These are phyloP conservation scores for Penicillium sp. DNA, from an alignment of 2,329 filamentous ascomycete species.

Conservation along the genomic window DNA sequence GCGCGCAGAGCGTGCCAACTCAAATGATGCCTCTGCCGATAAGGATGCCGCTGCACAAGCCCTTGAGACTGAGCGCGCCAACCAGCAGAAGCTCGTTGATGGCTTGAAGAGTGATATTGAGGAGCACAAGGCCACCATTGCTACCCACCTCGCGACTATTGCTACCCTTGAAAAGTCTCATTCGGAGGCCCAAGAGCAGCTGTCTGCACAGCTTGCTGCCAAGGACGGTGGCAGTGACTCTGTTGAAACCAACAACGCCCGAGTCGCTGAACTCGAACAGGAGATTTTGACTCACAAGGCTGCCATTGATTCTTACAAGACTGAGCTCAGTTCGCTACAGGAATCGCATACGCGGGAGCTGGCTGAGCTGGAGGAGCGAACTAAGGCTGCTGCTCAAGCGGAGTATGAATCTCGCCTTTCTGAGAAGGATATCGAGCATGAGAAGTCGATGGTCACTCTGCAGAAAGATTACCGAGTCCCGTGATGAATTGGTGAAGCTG, in stretches of 20 bases:
- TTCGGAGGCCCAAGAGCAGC: conserved; percentile 58
- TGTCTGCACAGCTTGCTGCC: conserved; percentile 60
- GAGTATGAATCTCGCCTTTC: conserved; percentile 35
- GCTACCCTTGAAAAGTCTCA: conserved; percentile 70
- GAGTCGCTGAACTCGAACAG: conserved; percentile 52
- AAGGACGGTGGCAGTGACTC: conserved; percentile 54
- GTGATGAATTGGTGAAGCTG: conserved; percentile 60
- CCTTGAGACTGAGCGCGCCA: conserved; percentile 48
- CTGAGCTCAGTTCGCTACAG: conserved; percentile 50
- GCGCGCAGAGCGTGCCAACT: conserved; percentile 39
- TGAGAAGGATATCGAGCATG: conserved; percentile 56
- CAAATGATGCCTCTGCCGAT: conserved; percentile 29
- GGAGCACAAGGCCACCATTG: conserved; percentile 70
- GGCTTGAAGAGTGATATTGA: conserved; percentile 69
- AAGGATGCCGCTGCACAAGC: conserved; percentile 42
- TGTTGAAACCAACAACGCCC: conserved; percentile 38
- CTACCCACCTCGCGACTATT: conserved; percentile 63
- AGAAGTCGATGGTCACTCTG: conserved; percentile 54
- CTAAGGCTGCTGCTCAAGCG: conserved; percentile 34
- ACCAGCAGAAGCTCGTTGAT: conserved; percentile 57
- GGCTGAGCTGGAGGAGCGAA: conserved; percentile 36
- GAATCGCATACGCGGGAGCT: conserved; percentile 48
- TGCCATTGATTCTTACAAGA: conserved; percentile 50
- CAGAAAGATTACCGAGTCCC: conserved; percentile 58
- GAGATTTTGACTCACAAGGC: conserved; percentile 55